Percentiles rank a stretch among this genome's conserved stretches.
Conservation (phyloP, 305 asterid species). For the Fraxinus xanthoxyloides region DNA sequence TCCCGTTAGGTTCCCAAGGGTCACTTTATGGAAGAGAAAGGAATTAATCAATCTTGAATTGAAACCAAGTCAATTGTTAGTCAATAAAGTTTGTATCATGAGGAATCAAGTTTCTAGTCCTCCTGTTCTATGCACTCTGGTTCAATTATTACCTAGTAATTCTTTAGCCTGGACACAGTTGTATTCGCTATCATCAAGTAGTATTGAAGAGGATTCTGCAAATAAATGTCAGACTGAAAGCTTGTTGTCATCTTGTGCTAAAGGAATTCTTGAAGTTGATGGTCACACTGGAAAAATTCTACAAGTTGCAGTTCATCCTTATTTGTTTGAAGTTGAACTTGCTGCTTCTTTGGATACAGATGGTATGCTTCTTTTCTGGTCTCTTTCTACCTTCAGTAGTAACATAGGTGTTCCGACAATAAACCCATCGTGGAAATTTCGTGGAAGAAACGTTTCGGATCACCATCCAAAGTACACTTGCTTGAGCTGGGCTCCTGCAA, state of each 20-base stretch:
- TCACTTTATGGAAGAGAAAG: slow-evolving; percentile 76
- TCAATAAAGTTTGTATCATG: slow-evolving; percentile 55
- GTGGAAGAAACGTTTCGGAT: slow-evolving; percentile 41
- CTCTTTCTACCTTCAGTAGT: slow-evolving; percentile 53
- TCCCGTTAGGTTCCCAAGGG: slow-evolving; percentile 90
- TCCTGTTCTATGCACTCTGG: slow-evolving; percentile 64
- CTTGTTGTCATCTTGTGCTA: slow-evolving; percentile 39
- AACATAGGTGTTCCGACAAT: slow-evolving; percentile 61
- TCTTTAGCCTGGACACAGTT: slow-evolving; percentile 67
- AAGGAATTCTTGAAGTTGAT: slow-evolving; percentile 54
- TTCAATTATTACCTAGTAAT: slow-evolving; percentile 63
- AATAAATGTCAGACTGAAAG: slow-evolving; percentile 33
- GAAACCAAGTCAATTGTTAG: slow-evolving; percentile 45
- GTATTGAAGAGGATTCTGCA: slow-evolving; percentile 38
- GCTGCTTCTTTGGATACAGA: slow-evolving; percentile 85
- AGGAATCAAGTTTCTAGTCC: slow-evolving; percentile 72
- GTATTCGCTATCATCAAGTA: slow-evolving; percentile 45
- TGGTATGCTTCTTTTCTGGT: slow-evolving; percentile 80
- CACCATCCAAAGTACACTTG: slow-evolving; percentile 58
- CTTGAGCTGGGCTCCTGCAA: slow-evolving; percentile 81
- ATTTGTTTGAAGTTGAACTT: slow-evolving; percentile 50
- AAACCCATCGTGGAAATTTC: slow-evolving; percentile 62
- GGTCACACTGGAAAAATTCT: slow-evolving; percentile 68
- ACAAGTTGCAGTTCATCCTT: slow-evolving; percentile 83
- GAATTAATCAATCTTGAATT: slow-evolving; percentile 40